phyloP scores from a whole-genome alignment of 179 eudicot species.

The Beta macrorhiza region DNA sequence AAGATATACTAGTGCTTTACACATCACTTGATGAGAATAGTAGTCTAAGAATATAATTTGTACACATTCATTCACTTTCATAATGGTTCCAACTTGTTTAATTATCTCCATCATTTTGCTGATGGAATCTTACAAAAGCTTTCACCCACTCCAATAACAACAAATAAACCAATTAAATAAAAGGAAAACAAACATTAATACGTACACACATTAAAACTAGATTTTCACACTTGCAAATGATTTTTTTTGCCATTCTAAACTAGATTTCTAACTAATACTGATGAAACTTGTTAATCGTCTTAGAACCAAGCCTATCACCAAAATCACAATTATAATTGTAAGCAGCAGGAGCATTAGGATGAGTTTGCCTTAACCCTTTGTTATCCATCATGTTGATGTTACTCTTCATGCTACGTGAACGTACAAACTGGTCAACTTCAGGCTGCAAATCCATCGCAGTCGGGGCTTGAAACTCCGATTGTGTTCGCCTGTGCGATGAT shows the following conservation, averaged over 20 bases:
- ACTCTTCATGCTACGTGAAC: slow-evolving; percentile 33
- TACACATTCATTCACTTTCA: background rate
- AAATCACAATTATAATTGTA: background rate
- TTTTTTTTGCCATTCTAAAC: background rate
- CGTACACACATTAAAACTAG: too few species aligned
- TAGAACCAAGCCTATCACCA: slow-evolving; percentile 11
- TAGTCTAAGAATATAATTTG: background rate
- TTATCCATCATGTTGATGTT: background rate
- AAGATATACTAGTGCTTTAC: too few species aligned
- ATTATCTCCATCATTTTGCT: background rate
- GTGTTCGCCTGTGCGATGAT: slow-evolving; percentile 33
- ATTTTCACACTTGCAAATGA: slow-evolving; percentile 5
- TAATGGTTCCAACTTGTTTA: background rate
- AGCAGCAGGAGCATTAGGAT: slow-evolving; percentile 10
- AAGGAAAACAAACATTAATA: background rate
- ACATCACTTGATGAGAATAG: too few species aligned
- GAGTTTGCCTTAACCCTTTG: slow-evolving; percentile 19
- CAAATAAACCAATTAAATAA: background rate
- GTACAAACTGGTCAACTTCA: slow-evolving; percentile 30
- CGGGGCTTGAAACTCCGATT: slow-evolving; percentile 32
- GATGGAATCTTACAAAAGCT: slow-evolving; percentile 1
- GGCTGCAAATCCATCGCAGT: slow-evolving; percentile 26
- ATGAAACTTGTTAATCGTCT: slow-evolving; percentile 19
- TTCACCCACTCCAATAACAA: slow-evolving; percentile 3
- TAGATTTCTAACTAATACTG: slow-evolving; percentile 1